A percentile compares a stretch with the other conserved stretches of the same genome.
phyloP scores from a whole-genome alignment of 306 rosid genomes.

The Cajanus cajan region DNA sequence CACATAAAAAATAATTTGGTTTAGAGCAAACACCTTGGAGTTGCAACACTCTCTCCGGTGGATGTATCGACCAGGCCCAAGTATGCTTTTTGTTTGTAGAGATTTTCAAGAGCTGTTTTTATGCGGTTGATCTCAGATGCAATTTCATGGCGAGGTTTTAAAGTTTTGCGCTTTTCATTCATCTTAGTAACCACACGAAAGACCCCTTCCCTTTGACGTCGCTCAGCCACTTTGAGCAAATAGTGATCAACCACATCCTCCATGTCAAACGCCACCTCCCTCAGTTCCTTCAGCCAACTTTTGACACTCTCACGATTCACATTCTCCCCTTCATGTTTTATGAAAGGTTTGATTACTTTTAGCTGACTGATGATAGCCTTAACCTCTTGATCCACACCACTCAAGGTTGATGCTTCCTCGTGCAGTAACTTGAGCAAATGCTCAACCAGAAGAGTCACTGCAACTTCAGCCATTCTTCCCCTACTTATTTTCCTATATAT shows the following conservation, averaged over 20 bases:
- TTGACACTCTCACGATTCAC: not conserved
- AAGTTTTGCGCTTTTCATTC: not conserved
- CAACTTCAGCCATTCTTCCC: not conserved
- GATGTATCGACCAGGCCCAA: no score
- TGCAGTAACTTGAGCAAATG: not conserved
- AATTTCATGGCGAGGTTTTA: not conserved
- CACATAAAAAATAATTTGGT: no score
- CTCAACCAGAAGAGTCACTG: not conserved
- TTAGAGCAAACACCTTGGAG: no score
- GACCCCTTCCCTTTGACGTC: not conserved
- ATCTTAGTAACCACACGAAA: not conserved
- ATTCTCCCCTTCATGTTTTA: slow-evolving; percentile 6
- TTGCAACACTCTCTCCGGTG: no score
- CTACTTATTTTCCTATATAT: not conserved
- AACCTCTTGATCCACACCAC: not conserved
- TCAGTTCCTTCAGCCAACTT: not conserved
- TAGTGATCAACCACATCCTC: not conserved
- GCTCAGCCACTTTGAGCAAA: not conserved
- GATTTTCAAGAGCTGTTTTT: not conserved
- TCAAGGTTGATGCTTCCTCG: not conserved
- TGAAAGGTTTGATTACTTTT: not conserved
- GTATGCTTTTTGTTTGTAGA: fast-evolving
- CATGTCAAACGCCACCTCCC: not conserved
- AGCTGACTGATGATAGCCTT: not conserved
- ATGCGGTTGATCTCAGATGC: not conserved